Base-by-base conservation (phyloP, 495 filamentous ascomycete genomes). In the Aspergillus campestris region DNA sequence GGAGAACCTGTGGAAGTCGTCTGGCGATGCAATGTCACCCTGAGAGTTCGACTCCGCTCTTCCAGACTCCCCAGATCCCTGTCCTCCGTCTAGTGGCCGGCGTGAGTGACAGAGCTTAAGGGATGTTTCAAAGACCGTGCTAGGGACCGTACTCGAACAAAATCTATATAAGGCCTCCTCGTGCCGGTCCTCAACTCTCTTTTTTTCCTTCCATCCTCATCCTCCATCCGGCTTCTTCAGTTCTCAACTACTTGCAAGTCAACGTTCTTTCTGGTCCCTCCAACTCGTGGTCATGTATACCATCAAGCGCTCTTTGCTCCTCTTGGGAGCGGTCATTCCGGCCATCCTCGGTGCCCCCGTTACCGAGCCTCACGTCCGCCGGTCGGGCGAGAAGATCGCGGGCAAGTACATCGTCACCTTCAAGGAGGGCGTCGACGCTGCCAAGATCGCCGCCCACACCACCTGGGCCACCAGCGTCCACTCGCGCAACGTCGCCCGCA, bases 331-430 rank as follows among this genome's bases (percentile, higher is more conserved):
- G 36, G 7, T 63, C 15, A 50, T 59, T 31, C 53, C 57, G 33
- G 57, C 51, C 14, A 46, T 53, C 27, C 44, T 57, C 33, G 51
- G 53, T 18, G 51, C 46, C 13, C 51, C 57, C 31, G 34, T 56
- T 24, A 34, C 44, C 14, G 50, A 51, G 13, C 31, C 37, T 37
- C 55, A 24, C 18, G 18, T 24, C 18, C 18, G 40, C 13, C 45
- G 46, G 8, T 8, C 44, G 28, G 24, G 42, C 8, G 46, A 56
- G 34, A 48, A 34, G 31, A 42, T 63, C 36, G 55, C 60, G 6
- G 55, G 55, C 28, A 58, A 57, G 44, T 63, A 60, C 46, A 63
- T 63, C 31, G 50, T 60, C 42, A 53, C 51, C 27, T 52, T 63
- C 40, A 63, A 60, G 39, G 34, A 47, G 8, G 56, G 45, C 30